Evolutionary conservation across 257 asterid species (phyloP), one percentile per base, ranked within the genome.

Genomic region (Solanum piurae): DNA sequence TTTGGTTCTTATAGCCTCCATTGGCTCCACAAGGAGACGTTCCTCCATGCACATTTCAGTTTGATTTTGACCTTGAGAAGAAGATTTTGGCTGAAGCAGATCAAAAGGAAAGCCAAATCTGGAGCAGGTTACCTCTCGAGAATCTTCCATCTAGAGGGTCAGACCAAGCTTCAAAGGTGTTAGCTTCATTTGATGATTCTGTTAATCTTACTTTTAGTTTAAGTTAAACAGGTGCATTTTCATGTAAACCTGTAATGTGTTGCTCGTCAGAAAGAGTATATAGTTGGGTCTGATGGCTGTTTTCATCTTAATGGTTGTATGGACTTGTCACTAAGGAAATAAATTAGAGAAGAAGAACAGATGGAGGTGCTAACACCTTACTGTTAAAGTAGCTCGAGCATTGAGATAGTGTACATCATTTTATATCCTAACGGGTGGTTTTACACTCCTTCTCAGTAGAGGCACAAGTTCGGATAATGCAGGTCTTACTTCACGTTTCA

Each of bases 41-140:
- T 86, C 98, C 99, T 84, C 86, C 92, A 55, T 95, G 99, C 89
- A 92, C 93, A 90, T 96, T 97, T 90, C 94, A 92, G 83, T 95
- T 93, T 40, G 98, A 96, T 89, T 97, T 96, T 86, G 99, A 96
- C 12, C 90, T 95, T 60, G 99, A 97, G 95, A 96, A 93, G 93
- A 93, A 90, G 92, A 94, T 97, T 87, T 86, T 97, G 37, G 92
- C 94, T 27, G 99, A 97, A 89, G 94, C 98, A 83, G 93, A 91
- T 52, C 62, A 6, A 80, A 96, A 97, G 89, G 99, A 96, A 75
- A 94, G 83, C 86, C 99, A 92, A 23, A 97, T 95, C 82, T 95
- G 99, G 99, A 89, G 93, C 88, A 89, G 95, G 91, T 91, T 95
- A 88, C 95, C 94, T 12, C 86, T 89, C 38, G 98, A 95, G 75